Percentiles rank a stretch among this genome's conserved stretches.
Evolutionary conservation across 176 grass and related monocot genomes (phyloP).

Genomic region (Lolium multiflorum): DNA sequence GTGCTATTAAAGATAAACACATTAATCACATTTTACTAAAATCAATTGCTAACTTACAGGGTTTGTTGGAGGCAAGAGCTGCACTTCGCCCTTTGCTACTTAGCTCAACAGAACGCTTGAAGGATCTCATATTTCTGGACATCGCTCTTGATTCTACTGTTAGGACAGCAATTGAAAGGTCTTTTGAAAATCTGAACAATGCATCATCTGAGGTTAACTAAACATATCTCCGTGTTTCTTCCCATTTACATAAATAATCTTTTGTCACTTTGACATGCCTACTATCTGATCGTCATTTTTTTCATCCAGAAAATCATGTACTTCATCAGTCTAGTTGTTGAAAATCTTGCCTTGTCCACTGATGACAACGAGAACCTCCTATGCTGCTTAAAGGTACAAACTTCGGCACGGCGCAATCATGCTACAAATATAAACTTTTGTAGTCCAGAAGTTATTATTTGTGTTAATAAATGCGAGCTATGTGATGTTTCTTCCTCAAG

Average conservation of each 20-base stretch:
- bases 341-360: constrained; percentile 93
- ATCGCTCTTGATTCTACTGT: constrained; percentile 95
- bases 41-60: constrained; percentile 54
- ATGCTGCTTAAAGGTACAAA: constrained; percentile 87
- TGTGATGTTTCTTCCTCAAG: not conserved
- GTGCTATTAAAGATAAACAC: not conserved
- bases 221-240: not conserved
- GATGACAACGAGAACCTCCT: constrained; percentile 94
- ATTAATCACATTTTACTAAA: constrained; percentile 1
- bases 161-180: constrained; percentile 88
- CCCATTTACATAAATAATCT: not conserved
- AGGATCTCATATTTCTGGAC: constrained; percentile 96
- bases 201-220: constrained; percentile 67
- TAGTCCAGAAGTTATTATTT: not conserved
- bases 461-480: not conserved
- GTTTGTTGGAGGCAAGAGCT: constrained; percentile 83
- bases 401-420: not conserved
- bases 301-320: constrained; percentile 89
- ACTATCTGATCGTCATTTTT: constrained; percentile 20
- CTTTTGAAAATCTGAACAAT: constrained; percentile 73
- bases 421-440: not conserved
- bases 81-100: constrained; percentile 74
- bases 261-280: constrained; percentile 16
- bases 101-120: constrained; percentile 67
- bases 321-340: constrained; percentile 84